phyloP scores from a whole-genome alignment of 805 yeast species.

The Hanseniaspora guilliermondii region DNA sequence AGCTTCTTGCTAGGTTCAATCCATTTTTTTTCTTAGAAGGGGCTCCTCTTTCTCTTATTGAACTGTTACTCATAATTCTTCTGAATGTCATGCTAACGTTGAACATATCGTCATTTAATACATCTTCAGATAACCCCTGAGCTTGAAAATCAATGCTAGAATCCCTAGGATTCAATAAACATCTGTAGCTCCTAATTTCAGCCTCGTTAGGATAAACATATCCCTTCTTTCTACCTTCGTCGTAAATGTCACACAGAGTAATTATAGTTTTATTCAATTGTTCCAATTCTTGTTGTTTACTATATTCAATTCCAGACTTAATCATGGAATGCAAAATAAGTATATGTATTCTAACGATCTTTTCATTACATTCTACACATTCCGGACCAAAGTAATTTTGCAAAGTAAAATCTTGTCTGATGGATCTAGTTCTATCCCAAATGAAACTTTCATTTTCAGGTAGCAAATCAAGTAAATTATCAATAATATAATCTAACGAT shows the following conservation, averaged over 20 bases:
- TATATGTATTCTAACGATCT: conserved; percentile 79
- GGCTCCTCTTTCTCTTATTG: conserved; percentile 42
- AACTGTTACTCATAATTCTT: conserved; percentile 51
- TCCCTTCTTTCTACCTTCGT: conserved; percentile 61
- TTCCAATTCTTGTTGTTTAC: conserved; percentile 90
- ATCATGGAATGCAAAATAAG: conserved; percentile 79
- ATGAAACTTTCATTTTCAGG: conserved; percentile 82
- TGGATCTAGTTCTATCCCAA: conserved; percentile 96
- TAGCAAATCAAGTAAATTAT: conserved; percentile 46
- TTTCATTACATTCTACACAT: conserved; percentile 83
- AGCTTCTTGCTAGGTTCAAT: conserved; percentile 45
- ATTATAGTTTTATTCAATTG: conserved; percentile 86
- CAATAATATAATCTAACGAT: conserved; percentile 62
- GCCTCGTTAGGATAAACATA: conserved; percentile 71
- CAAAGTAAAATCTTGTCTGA: conserved; percentile 91
- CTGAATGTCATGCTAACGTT: conserved; percentile 65
- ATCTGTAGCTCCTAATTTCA: conserved; percentile 80
- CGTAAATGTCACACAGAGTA: conserved; percentile 75
- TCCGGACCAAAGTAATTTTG: conserved; percentile 91
- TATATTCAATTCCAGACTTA: conserved; percentile 54
- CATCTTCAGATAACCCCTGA: conserved; percentile 49
- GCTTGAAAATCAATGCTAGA: conserved; percentile 70
- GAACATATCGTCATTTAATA: conserved; percentile 44
- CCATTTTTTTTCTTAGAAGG: conserved; percentile 41
- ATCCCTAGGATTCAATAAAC: conserved; percentile 68